Base-by-base conservation (phyloP, 2,329 filamentous ascomycete species). In the Nemania bipapillata region DNA sequence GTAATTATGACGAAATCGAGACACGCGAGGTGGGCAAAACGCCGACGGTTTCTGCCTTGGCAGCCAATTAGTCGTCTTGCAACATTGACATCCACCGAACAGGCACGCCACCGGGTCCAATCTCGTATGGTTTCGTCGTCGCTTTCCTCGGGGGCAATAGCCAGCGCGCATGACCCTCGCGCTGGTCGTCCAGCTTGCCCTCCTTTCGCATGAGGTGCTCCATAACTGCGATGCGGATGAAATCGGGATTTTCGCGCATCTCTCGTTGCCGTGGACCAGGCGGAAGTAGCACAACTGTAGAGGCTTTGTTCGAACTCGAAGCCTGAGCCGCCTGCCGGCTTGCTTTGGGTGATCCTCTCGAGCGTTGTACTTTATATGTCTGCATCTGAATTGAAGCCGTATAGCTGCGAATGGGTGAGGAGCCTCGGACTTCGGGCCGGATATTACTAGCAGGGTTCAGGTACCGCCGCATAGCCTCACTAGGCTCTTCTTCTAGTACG, bases 321-420 rank as follows among this genome's bases (percentile, higher is more conserved):
- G 70, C 40, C 55, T 75, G 74, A 70, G 69, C n/a, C 74, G 75
- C 37, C 65, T 75, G 66, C 70, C 76, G 60, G 65, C 73, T 20
- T 58, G 73, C 59, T 64, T 77, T 71, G 40, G 77, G 66, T 45
- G 79, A 73, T 59, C 80, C 81, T 69, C 81, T 82, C 30, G 83
- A 84, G 40, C 83, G 83, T 74, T 85, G 85, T 37, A 88, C 84
- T 75, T 88, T 89, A 82, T 91, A 91, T 0, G 89, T 91, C 75
- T 90, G 88, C 89, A 91, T 90, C 77, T 91, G 89, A 66, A 91
- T 91, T 1, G 89, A 91, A 28, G 89, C 88, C 15, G 88, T 90
- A 74, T 87, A 91, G 60, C 81, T 80, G 68, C 82, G 79, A 63
- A 80, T 66, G 32, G 75, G 68, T 22, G 78, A 65, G 2, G 73